Evolutionary conservation across 108 stramenopile species (phyloP), one percentile per base, ranked within the genome.

Genomic region (Cylindrotheca fusiformis): DNA sequence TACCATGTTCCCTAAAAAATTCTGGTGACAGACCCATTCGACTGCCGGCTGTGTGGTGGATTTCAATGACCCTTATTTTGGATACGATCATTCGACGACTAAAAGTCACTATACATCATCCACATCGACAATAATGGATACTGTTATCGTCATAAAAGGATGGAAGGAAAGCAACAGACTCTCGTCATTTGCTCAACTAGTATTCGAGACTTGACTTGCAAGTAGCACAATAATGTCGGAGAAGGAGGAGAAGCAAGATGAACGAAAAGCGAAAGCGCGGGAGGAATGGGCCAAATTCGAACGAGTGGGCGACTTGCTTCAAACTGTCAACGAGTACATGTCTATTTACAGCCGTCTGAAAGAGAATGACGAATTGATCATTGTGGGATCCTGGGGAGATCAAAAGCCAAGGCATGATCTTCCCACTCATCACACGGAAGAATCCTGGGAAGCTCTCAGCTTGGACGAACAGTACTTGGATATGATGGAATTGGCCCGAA

Each of bases 291-390:
- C 4, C 6, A 51, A 21, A n/a, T 51, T 51, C n/a, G 22, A 6
- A 5, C 5, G 19, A n/a, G 50, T 51, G 5, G 50, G 5, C 6
- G 50, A 5, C 6, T 51, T 51, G n/a, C 50, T 51, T 6, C 10
- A 22, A n/a, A 21, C 50, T 6, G 50, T 51, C 20, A 51, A 51
- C 22, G 50, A 51, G 50, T 51, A 51, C 50, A 51, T 51, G 50
- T 8, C 50, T 21, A 51, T 51, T n/a, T 51, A 51, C 19, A 19
- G n/a, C n/a, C 50, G n/a, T 5, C 22, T 51, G n/a, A 6, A 51
- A 51, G 50, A 51, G n/a, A 19, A n/a, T 19, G 50, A 19, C 20
- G 22, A 51, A 22, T 6, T 51, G 5, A 19, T 51, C n/a, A 51
- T 22, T 6, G 50, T 51, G 20, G 50, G 50, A 21, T 21, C n/a